phyloP scores from a whole-genome alignment of 768 basidiomycete species.

The Mycena vitilis region DNA sequence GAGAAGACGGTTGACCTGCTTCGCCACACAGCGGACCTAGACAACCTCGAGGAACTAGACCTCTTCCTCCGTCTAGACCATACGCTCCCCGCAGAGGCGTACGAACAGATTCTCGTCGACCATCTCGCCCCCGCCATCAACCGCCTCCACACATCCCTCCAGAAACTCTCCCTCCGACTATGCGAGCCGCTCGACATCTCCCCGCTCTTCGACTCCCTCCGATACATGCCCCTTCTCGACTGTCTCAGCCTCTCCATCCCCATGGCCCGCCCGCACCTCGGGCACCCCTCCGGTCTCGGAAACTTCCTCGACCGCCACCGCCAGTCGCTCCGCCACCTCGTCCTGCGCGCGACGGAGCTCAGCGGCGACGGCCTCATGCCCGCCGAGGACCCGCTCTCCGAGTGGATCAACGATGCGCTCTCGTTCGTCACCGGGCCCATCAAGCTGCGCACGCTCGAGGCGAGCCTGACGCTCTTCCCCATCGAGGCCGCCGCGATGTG shows the following conservation, averaged over 20 bases:
- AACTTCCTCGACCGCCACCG: constrained; percentile 52
- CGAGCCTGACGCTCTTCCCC: constrained; percentile 52
- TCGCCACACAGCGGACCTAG: constrained; percentile 43
- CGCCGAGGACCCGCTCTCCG: constrained; percentile 47
- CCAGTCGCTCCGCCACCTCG: constrained; percentile 49
- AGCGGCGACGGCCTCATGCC: constrained; percentile 48
- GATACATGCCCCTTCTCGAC: constrained; percentile 46
- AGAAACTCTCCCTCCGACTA: constrained; percentile 53
- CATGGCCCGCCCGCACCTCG: constrained; percentile 54
- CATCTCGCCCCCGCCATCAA: constrained; percentile 55
- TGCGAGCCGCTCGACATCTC: constrained; percentile 60
- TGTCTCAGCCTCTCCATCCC: constrained; percentile 56
- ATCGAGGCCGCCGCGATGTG: constrained; percentile 48
- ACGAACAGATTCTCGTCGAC: constrained; percentile 46
- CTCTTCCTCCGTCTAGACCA: constrained; percentile 56
- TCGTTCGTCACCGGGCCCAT: constrained; percentile 40
- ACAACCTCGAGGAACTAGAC: constrained; percentile 54
- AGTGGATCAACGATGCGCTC: constrained; percentile 50
- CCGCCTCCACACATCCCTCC: constrained; percentile 49
- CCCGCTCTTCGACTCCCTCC: constrained; percentile 52
- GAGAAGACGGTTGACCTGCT: constrained; percentile 53
- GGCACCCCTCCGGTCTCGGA: constrained; percentile 50
- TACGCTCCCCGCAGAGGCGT: constrained; percentile 37
- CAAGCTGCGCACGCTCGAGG: constrained; percentile 48
- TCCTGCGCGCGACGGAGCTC: constrained; percentile 57